Conservation (phyloP, 441 rosid genomes). For the Jatropha multifida region DNA sequence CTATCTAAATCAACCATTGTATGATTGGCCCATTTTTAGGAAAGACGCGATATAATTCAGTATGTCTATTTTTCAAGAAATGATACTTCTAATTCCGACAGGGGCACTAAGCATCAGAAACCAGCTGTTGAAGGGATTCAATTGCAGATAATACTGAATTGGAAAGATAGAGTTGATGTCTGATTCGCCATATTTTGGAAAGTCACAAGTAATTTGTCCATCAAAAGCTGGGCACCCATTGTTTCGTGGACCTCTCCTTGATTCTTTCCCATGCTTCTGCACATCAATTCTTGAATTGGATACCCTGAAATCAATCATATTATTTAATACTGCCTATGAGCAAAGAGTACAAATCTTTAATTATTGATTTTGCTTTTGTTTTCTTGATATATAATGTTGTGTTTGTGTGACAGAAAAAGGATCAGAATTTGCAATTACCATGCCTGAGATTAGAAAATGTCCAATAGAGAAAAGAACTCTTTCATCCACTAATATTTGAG, state of each 20-base stretch:
- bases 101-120: background rate
- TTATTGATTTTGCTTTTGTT: background rate
- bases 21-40: no score
- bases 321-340: background rate
- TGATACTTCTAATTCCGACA: no score
- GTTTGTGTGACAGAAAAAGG: no score
- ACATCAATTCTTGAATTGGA: background rate
- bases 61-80: no score
- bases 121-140: background rate
- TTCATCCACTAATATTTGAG: no score
- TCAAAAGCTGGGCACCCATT: background rate
- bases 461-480: no score
- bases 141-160: background rate
- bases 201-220: background rate
- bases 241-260: background rate
- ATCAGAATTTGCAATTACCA: no score
- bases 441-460: no score
- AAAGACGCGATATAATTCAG: no score
- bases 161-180: background rate
- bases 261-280: background rate
- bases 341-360: background rate
- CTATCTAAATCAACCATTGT: no score
- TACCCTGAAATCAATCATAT: background rate
- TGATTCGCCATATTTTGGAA: background rate
- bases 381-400: no score